Percentiles rank a stretch among this genome's conserved stretches.
These are phyloP conservation scores for Lachancea thermotolerans DNA, from an alignment of 805 yeast genomes.

Conservation along the genomic window DNA sequence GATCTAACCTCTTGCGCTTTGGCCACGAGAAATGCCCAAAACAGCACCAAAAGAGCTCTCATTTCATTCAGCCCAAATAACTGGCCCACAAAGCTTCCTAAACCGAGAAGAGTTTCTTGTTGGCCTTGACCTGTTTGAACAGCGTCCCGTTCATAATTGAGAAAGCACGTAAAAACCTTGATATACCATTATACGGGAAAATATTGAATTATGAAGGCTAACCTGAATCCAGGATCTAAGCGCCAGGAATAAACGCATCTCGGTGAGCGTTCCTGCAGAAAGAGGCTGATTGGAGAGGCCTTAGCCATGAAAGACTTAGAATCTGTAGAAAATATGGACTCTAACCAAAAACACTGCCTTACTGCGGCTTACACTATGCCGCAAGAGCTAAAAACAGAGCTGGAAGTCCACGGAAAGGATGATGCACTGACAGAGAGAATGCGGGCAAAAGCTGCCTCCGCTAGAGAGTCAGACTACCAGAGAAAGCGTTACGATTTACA, in stretches of 20 bases:
- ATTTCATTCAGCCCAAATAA: neutral
- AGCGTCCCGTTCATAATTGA: too few species aligned
- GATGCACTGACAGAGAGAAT: conserved; percentile 24
- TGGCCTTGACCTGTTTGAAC: too few species aligned
- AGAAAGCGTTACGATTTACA: conserved; percentile 32
- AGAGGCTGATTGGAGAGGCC: neutral
- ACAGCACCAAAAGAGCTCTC: neutral
- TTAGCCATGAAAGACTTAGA: conserved; percentile 1
- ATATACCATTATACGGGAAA: too few species aligned
- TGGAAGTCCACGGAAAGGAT: conserved; percentile 20
- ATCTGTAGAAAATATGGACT: neutral
- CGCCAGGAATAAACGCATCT: too few species aligned
- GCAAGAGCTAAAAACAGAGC: conserved; percentile 26
- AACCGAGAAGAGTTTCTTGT: too few species aligned
- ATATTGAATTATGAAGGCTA: too few species aligned
- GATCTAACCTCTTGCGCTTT: neutral
- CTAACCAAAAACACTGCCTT: conserved; percentile 17
- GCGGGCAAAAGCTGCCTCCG: conserved; percentile 24
- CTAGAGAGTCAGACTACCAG: conserved; percentile 44
- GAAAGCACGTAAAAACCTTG: too few species aligned
- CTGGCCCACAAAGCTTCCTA: too few species aligned
- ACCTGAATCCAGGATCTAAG: too few species aligned
- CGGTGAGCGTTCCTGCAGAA: neutral
- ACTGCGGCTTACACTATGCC: conserved; percentile 39
- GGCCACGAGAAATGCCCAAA: neutral